Base-by-base conservation (phyloP, 164 flowering plant genomes). In the Tinospora cordifolia region DNA sequence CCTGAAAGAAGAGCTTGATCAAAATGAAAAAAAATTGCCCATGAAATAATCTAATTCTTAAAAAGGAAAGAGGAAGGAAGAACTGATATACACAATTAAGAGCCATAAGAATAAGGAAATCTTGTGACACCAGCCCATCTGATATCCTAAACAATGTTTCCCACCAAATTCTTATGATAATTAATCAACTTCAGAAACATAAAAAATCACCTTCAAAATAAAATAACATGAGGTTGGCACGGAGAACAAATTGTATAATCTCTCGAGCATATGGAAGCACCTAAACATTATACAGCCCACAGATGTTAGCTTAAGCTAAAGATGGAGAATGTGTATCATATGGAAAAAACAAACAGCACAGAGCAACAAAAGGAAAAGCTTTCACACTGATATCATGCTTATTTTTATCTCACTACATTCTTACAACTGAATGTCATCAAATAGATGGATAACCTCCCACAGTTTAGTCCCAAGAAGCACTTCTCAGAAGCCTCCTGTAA, bases 191-290 rank as follows among this genome's bases (percentile, higher is more conserved):
- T 44, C 8, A 49, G 36, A 34, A 65, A 66, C 25, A 14, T 15
- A 59, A 40, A 25, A 25, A 63, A 30, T 75, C 69, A 92, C 99
- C 97, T 88, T 94, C 99, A 78, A 94, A 94, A 83, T 92, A 94
- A 82, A 94, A 94, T 72, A 92, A 82, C 99, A 94, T 94, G 66
- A 94, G 88, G 69, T 92, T 94, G 27, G 93, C 74, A 51, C 97
- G 99, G 65, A 94, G 79, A 73, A 85, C 75, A 83, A 92, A 77
- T 76, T 87, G 93, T 82, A 88, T 81, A 57, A 86, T 47, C 72
- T 92, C 97, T 62, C 89, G 92, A 70, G 84, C 97, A 63, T 80
- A 60, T 26, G 99, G 99, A 74, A 89, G 88, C 74, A 88, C 75
- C 99, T 94, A 82, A 66, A 80, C 13, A 71, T 40, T 15, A 75